Evolutionary conservation across 305 asterid genomes (phyloP).

Genomic region (Fraxinus sp.): DNA sequence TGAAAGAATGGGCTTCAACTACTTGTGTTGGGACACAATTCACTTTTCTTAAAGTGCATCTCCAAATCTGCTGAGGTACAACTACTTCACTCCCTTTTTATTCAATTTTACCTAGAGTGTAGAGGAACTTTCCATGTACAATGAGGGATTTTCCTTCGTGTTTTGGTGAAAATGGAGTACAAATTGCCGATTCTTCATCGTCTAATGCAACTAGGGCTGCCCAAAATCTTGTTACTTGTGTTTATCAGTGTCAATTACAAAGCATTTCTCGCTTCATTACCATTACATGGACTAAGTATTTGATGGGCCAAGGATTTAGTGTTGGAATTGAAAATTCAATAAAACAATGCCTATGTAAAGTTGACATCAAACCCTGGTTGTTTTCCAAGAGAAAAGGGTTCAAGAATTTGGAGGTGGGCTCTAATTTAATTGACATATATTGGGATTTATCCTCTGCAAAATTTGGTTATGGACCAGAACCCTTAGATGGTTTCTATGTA

Average conservation of each 20-base stretch:
- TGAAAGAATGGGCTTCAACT: not conserved
- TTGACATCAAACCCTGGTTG: slow-evolving; percentile 68
- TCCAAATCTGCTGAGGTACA: not conserved
- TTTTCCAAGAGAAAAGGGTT: slow-evolving; percentile 65
- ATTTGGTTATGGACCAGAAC: slow-evolving; percentile 66
- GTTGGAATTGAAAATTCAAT: slow-evolving; percentile 45
- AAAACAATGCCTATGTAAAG: too few relatives aligned
- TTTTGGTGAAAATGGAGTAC: slow-evolving; percentile 64
- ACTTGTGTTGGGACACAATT: not conserved
- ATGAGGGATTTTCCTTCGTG: slow-evolving; percentile 77
- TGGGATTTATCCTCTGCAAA: slow-evolving; percentile 77
- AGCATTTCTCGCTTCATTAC: slow-evolving; percentile 51
- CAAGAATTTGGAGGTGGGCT: slow-evolving; percentile 30
- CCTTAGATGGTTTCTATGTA: slow-evolving; percentile 53
- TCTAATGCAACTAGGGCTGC: slow-evolving; percentile 38
- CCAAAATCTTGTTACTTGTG: slow-evolving; percentile 57
- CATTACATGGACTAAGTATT: slow-evolving; percentile 55
- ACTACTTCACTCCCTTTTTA: not conserved
- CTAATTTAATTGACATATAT: slow-evolving; percentile 37
- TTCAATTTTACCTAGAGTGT: not conserved
- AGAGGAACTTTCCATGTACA: not conserved
- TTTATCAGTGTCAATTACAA: slow-evolving; percentile 44
- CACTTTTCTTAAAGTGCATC: not conserved
- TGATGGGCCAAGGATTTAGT: slow-evolving; percentile 60
- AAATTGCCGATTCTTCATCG: slow-evolving; percentile 42